Evolutionary conservation across 192 early-diverging fungal genomes (phyloP), one percentile per base, ranked within the genome.

Genomic region (Tieghemiomyces parasiticus): DNA sequence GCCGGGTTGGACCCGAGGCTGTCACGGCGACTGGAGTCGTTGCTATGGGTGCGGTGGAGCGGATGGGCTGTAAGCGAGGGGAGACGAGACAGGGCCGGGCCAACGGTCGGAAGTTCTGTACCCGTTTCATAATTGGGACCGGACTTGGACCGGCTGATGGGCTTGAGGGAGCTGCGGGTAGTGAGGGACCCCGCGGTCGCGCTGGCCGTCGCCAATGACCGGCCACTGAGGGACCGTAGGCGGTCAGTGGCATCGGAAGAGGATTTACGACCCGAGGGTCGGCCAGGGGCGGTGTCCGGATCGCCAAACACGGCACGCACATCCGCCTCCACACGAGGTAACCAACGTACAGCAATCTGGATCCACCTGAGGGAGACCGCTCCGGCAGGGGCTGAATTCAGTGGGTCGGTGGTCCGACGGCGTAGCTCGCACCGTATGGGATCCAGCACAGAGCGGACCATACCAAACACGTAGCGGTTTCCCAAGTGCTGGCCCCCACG

Each of bases 11-110:
- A 56, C 20, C 14, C 14, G 14, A 56, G 1, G 16, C 54, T 56
- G 34, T 56, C 54, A 56, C 33, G 54, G 8, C 54, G 54, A 29
- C 32, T 29, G 1, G 54, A 56, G 13, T 56, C 54, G 4, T 1
- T 56, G 34, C 54, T 56, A 29, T 56, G 33, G 1, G 54, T 33
- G 20, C 54, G 54, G 28, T 56, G 54, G 1, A 56, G 9, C 1
- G 54, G 30, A 34, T 56, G 29, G 14, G 33, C 3, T 8, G 54
- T 56, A 26, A 56, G 14, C 14, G 54, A 56, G 6, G 54, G 32
- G 24, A 56, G 10, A 13, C 54, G 54, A 31, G 54, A 1, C 13
- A 52, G 24, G 29, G 20, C 14, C 31, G 54, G 33, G 54, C 4
- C 26, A 52, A 20, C 16, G 46, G 2, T 47, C 19, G 20, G 20